A percentile compares a stretch with the other conserved stretches of the same genome.
Evolutionary conservation across 768 basidiomycete species (phyloP).

Genomic region (Calocybe cyanea): DNA sequence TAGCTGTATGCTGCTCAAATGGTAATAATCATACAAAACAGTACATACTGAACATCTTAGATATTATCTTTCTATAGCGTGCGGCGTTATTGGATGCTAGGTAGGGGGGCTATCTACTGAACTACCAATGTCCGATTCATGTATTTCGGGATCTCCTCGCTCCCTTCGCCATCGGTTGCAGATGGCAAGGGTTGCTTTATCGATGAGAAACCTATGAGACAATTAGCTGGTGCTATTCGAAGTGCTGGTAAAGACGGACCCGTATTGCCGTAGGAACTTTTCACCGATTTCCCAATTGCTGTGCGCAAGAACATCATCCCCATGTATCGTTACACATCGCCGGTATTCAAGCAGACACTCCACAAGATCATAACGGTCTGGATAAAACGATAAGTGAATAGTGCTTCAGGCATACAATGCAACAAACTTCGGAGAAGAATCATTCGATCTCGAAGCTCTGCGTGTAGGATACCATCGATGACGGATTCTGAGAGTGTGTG

Average conservation of each 20-base stretch:
- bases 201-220: conserved; percentile 67
- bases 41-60: conserved; percentile 10
- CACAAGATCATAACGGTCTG: conserved; percentile 75
- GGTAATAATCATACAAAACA: background rate
- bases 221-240: conserved; percentile 3
- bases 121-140: conserved; percentile 47
- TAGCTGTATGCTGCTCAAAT: background rate
- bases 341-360: conserved; percentile 78
- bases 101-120: conserved; percentile 26
- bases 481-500: conserved; percentile 59
- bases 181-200: conserved; percentile 62
- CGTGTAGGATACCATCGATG: conserved; percentile 88
- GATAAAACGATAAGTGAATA: conserved; percentile 2
- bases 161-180: conserved; percentile 88
- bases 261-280: conserved; percentile 77
- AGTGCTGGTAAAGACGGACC: conserved; percentile 39
- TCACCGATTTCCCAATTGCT: conserved; percentile 88
- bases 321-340: conserved; percentile 69
- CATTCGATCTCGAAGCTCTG: conserved; percentile 87
- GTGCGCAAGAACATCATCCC: conserved; percentile 89
- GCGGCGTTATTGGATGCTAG: conserved; percentile 2
- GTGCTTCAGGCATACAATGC: background rate
- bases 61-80: too few relatives aligned
- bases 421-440: conserved; percentile 77
- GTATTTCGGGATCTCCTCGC: conserved; percentile 72